These are phyloP conservation scores for Selaginella moellendorffii DNA, from an alignment of 75 land plant species.

Conservation along the genomic window DNA sequence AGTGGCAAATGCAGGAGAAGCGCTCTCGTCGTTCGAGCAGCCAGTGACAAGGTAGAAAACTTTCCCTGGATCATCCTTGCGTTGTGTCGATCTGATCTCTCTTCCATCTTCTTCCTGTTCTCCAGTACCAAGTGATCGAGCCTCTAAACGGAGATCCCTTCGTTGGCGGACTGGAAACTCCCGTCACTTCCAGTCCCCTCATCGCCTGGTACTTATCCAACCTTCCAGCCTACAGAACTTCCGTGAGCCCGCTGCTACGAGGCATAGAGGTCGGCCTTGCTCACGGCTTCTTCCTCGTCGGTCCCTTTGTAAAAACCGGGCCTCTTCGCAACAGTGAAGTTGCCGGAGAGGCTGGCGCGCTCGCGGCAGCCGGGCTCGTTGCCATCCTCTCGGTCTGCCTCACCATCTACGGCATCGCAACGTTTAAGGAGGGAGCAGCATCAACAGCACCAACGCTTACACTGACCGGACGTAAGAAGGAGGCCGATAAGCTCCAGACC, in stretches of 20 bases:
- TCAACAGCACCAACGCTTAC: conserved; percentile 76
- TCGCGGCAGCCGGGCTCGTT: conserved; percentile 81
- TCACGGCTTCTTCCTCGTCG: conserved; percentile 72
- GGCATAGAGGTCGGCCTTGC: conserved; percentile 84
- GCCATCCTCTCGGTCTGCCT: conserved; percentile 66
- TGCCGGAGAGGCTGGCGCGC: conserved; percentile 55
- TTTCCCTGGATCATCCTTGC: neutral
- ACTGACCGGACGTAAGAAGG: conserved; percentile 80
- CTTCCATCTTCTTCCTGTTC: neutral
- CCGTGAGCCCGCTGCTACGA: conserved; percentile 80
- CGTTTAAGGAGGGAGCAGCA: conserved; percentile 76
- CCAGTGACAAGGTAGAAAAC: neutral
- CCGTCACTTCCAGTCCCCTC: conserved; percentile 79
- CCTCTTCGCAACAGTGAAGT: conserved; percentile 51
- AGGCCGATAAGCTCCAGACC: conserved; percentile 86
- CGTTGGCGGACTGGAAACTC: conserved; percentile 89
- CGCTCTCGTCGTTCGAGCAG: neutral
- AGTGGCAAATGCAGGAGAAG: neutral
- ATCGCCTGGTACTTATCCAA: conserved; percentile 98
- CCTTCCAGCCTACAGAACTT: conserved; percentile 92
- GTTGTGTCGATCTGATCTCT: neutral
- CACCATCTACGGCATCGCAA: conserved; percentile 80
- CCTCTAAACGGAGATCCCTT: conserved; percentile 96
- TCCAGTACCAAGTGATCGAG: conserved; percentile 71
- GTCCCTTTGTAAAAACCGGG: conserved; percentile 67